Base-by-base conservation (phyloP, 2,329 filamentous ascomycete genomes). In the Ascochyta rabiei region DNA sequence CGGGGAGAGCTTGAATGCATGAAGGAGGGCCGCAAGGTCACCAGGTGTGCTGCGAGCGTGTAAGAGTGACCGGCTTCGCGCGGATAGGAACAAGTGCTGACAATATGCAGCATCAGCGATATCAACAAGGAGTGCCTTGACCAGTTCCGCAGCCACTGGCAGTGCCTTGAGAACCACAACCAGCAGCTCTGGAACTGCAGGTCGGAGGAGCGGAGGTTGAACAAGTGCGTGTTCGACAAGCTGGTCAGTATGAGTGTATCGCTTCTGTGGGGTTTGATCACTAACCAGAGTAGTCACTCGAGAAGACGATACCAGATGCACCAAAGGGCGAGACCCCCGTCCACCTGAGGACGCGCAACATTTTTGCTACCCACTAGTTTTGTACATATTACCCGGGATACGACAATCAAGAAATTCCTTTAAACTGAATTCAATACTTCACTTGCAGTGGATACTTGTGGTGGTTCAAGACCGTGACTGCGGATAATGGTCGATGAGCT, bases 181-280 rank as follows among this genome's bases (percentile, higher is more conserved):
- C 95, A 99, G 74, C 91, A 96, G 79, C 81, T 98, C 56, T 99
- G 91, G 89, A 91, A 98, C 73, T 99, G 95, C 82, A 86, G 95
- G 69, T 87, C 87, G 71, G 82, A 85, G 61, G 95, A 99, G 82
- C 88, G 91, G 85, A 88, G 88, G 74, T 81, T 99, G 70, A 99
- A 97, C 83, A 89, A 88, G 80, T 99, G 95, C 78, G 93, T 97
- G 43, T 98, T 90, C 74, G 89, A 97, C 65, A 98, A 97, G 76
- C 79, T 99, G 81, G 95, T 99, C 82, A 59, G 89, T 82, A 10
- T 30, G 33, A 1, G n/a, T n/a, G 42, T n/a, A 15, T 40, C 28
- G 37, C n/a, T 19, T 3, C 9, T 10, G 2, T 10, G 18, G 7
- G 1, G 3, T 23, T n/a, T 24, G 15, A 26, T 15, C 19, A 18